Percentiles rank a stretch among this genome's conserved stretches.
Conservation (phyloP, 129 eudicot genomes). For the Centaurea solstitialis region DNA sequence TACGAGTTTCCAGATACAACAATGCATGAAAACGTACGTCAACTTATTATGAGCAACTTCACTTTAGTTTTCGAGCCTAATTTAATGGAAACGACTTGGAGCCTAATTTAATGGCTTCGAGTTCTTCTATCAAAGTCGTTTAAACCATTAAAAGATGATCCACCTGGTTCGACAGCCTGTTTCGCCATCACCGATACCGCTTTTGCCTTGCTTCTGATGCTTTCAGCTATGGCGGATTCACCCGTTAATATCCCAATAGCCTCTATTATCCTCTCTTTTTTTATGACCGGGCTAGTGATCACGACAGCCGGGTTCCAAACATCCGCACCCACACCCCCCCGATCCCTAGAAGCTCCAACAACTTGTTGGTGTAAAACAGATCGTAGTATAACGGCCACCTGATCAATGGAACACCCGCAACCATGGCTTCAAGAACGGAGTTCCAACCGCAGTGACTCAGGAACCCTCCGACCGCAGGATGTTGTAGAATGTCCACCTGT, state of each 20-base stretch:
- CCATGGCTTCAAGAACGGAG: constrained; percentile 45
- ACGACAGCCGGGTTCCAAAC: constrained; percentile 16
- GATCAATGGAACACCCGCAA: constrained; percentile 43
- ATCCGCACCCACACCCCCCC: constrained; percentile 38
- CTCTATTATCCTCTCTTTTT: not conserved
- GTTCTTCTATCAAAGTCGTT: constrained; percentile 26
- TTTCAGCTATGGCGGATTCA: not conserved
- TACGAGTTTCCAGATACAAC: no score
- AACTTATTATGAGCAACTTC: no score
- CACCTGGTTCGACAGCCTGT: constrained; percentile 34
- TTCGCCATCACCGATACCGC: constrained; percentile 12
- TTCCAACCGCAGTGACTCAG: constrained; percentile 64
- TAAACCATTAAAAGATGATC: constrained; percentile 34
- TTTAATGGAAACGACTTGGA: not conserved
- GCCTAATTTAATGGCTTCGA: constrained; percentile 5
- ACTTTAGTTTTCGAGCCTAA: no score
- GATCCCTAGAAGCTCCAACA: constrained; percentile 35
- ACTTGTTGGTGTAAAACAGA: constrained; percentile 45
- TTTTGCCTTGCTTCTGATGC: constrained; percentile 11
- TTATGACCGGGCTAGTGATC: constrained; percentile 11
- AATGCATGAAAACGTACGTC: no score
- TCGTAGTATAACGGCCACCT: constrained; percentile 52
- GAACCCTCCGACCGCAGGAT: constrained; percentile 38
- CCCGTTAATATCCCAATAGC: constrained; percentile 18
- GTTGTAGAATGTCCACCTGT: constrained; percentile 41